phyloP scores from a whole-genome alignment of 352 stramenopile genomes.

The Discostella stelligera region DNA sequence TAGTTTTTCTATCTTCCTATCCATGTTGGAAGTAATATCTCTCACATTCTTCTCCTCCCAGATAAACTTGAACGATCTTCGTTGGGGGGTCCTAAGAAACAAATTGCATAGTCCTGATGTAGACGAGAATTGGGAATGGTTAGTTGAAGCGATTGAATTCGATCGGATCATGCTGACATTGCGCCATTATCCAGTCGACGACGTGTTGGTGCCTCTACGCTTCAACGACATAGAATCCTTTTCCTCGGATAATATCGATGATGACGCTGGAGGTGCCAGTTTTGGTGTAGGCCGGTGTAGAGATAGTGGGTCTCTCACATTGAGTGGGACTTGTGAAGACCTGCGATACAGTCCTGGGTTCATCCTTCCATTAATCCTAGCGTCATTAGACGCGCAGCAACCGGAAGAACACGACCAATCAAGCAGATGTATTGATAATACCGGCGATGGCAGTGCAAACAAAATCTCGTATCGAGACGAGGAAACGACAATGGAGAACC shows the following conservation, averaged over 20 bases:
- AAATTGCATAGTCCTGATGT: slow-evolving; percentile 12
- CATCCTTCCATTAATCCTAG: slow-evolving; percentile 65
- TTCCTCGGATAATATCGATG: slow-evolving; percentile 10
- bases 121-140: slow-evolving; percentile 60
- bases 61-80: slow-evolving; percentile 36
- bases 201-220: slow-evolving; percentile 38
- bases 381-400: slow-evolving; percentile 33
- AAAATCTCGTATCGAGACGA: slow-evolving; percentile 11
- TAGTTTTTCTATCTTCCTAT: background rate
- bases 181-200: slow-evolving; percentile 60
- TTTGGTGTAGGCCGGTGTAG: background rate
- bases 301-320: slow-evolving; percentile 6
- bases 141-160: slow-evolving; percentile 58
- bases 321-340: slow-evolving; percentile 44
- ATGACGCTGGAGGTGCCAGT: slow-evolving; percentile 10
- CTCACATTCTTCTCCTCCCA: slow-evolving; percentile 3
- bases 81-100: slow-evolving; percentile 25
- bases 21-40: background rate
- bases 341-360: slow-evolving; percentile 76
- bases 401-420: slow-evolving; percentile 6
- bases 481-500: slow-evolving; percentile 25
- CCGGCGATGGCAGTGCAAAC: slow-evolving; percentile 3
- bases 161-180: slow-evolving; percentile 62
- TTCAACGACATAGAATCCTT: slow-evolving; percentile 24
- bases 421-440: slow-evolving; percentile 10